Evolutionary conservation across 129 eudicot genomes (phyloP).

Genomic region (Escallonia herrerae): DNA sequence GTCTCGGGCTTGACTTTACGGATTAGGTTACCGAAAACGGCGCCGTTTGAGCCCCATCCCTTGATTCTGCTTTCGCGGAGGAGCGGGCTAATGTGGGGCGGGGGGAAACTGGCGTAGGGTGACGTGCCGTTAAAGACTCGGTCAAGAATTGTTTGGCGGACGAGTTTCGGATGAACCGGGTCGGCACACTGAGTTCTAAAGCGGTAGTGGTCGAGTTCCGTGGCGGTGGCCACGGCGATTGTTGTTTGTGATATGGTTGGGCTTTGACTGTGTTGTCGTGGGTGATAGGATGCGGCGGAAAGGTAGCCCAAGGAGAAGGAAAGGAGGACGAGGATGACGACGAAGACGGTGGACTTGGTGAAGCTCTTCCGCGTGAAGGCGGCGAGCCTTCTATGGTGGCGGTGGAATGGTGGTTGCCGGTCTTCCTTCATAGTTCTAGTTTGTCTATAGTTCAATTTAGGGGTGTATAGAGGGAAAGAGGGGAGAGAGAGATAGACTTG

Average conservation of each 20-base stretch:
- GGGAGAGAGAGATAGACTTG: not conserved
- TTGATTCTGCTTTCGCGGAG: slow-evolving; percentile 35
- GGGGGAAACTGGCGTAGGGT: slow-evolving; percentile 63
- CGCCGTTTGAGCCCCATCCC: slow-evolving; percentile 75
- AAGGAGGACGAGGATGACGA: slow-evolving; percentile 29
- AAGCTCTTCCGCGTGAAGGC: slow-evolving; percentile 9
- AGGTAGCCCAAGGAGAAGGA: slow-evolving; percentile 44
- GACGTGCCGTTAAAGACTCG: slow-evolving; percentile 57
- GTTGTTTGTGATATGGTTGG: slow-evolving; percentile 5
- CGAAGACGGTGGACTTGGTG: slow-evolving; percentile 28
- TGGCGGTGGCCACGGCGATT: slow-evolving; percentile 6
- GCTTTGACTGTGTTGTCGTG: not conserved
- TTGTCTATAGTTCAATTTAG: not conserved
- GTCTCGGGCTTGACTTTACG: slow-evolving; percentile 38
- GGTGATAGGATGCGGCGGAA: slow-evolving; percentile 28
- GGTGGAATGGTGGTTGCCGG: slow-evolving; percentile 8
- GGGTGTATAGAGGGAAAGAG: not conserved
- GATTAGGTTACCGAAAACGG: slow-evolving; percentile 65
- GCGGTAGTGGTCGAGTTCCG: slow-evolving; percentile 36
- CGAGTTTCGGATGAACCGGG: slow-evolving; percentile 26
- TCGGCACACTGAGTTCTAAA: slow-evolving; percentile 34
- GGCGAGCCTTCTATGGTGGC: slow-evolving; percentile 3
- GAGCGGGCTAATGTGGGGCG: slow-evolving; percentile 35
- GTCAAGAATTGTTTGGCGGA: slow-evolving; percentile 35
- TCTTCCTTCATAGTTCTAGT: slow-evolving; percentile 8